phyloP scores from a whole-genome alignment of 148 eudicot genomes.

The Tetragonia tetragonoides region DNA sequence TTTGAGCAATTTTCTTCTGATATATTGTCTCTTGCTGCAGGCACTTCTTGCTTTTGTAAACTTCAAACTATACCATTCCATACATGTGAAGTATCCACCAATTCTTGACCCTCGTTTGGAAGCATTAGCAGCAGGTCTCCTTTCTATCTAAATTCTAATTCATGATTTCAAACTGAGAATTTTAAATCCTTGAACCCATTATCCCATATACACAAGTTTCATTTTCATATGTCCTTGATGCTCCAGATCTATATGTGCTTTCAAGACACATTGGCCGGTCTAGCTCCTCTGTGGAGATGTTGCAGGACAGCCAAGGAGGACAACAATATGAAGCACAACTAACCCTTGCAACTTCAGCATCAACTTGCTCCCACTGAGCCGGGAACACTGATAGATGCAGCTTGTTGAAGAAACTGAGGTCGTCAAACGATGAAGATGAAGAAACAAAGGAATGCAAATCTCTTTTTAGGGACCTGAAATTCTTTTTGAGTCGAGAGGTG shows the following conservation, averaged over 20 bases:
- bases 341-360: slow-evolving; percentile 87
- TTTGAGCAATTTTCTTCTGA: slow-evolving; percentile 8
- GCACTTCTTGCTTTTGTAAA: slow-evolving; percentile 80
- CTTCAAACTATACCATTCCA: slow-evolving; percentile 64
- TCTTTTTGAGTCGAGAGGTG: slow-evolving; percentile 96
- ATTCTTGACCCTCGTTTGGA: slow-evolving; percentile 83
- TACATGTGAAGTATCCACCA: slow-evolving; percentile 84
- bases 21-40: slow-evolving; percentile 40
- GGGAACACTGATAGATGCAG: slow-evolving; percentile 80
- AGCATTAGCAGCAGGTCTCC: slow-evolving; percentile 90
- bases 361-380: slow-evolving; percentile 82
- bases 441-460: slow-evolving; percentile 75
- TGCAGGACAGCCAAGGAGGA: slow-evolving; percentile 26
- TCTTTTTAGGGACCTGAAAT: slow-evolving; percentile 68
- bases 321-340: slow-evolving; percentile 64
- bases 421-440: slow-evolving; percentile 67
- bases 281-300: slow-evolving; percentile 15
- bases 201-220: no score
- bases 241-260: slow-evolving; percentile 84
- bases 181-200: no score
- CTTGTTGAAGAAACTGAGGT: slow-evolving; percentile 64
- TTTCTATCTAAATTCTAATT: no score
- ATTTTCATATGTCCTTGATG: no score
- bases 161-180: no score
- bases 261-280: slow-evolving; percentile 65